phyloP scores from a whole-genome alignment of 2,329 filamentous ascomycete genomes.

The Beauveria rudraprayagi region DNA sequence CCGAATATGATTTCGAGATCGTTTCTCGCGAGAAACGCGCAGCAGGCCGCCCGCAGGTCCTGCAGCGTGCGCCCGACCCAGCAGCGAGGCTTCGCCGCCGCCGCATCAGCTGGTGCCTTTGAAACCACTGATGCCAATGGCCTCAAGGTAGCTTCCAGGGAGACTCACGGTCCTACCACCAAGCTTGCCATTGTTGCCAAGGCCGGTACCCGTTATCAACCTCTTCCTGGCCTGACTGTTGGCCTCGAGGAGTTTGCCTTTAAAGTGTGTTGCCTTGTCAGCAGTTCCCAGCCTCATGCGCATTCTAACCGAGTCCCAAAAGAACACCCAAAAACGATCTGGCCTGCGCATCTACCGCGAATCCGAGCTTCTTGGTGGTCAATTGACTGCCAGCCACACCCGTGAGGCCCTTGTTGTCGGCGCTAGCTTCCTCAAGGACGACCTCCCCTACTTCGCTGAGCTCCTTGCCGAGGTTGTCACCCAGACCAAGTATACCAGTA shows the following conservation, averaged over 20 bases:
- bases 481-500: conserved; percentile 77
- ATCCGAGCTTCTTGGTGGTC: conserved; percentile 86
- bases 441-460: conserved; percentile 96
- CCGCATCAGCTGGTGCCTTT: conserved; percentile 65
- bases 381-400: conserved; percentile 81
- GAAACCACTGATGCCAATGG: conserved; percentile 79
- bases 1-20: conserved; percentile 56
- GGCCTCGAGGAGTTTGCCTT: conserved; percentile 94
- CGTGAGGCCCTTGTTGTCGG: conserved; percentile 88
- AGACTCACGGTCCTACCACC: conserved; percentile 79
- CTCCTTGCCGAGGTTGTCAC: conserved; percentile 86
- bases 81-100: conserved; percentile 51
- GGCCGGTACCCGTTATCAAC: conserved; percentile 89
- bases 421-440: conserved; percentile 89
- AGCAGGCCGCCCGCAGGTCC: conserved; percentile 49
- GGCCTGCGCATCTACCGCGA: conserved; percentile 91
- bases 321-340: conserved; percentile 83
- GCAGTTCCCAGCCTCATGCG: conserved; percentile 39
- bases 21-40: conserved; percentile 49
- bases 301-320: conserved; percentile 16
- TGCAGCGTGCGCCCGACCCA: conserved; percentile 47
- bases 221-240: conserved; percentile 79
- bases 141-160: conserved; percentile 87
- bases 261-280: conserved; percentile 53
- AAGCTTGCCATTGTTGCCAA: conserved; percentile 88